These are phyloP conservation scores for Heterobasidion annosum DNA, from an alignment of 1,284 basidiomycete genomes.

Conservation along the genomic window DNA sequence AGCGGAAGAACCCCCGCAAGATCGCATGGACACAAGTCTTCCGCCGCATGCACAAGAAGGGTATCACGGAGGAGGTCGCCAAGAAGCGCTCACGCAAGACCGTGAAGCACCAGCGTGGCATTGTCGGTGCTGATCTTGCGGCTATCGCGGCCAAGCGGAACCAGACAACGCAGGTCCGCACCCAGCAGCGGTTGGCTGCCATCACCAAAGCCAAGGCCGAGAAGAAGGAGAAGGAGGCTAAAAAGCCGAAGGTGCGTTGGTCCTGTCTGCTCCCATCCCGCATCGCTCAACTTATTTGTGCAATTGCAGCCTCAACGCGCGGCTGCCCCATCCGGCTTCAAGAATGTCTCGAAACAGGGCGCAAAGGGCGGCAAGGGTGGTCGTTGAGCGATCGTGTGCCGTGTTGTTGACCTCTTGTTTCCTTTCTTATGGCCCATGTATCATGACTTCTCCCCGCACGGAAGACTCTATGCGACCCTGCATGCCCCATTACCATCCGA, in stretches of 20 bases:
- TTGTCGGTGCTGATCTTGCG: constrained; percentile 93
- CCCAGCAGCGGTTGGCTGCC: constrained; percentile 75
- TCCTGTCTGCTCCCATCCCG: not conserved
- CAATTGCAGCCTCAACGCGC: constrained; percentile 8
- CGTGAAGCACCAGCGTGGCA: constrained; percentile 97
- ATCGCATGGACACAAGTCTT: constrained; percentile 97
- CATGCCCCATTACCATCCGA: not conserved
- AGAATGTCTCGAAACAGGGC: constrained; percentile 80
- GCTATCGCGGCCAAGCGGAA: constrained; percentile 88
- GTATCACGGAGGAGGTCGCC: constrained; percentile 96
- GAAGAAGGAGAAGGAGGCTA: constrained; percentile 94
- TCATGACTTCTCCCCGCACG: constrained; percentile 6
- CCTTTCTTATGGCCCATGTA: constrained; percentile 11
- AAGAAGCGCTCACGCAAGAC: constrained; percentile 98
- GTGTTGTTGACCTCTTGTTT: constrained; percentile 8
- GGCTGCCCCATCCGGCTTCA: constrained; percentile 3
- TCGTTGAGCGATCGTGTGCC: constrained; percentile 32
- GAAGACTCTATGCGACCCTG: constrained; percentile 2
- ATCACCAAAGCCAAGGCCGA: constrained; percentile 90
- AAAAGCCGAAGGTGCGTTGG: constrained; percentile 67
- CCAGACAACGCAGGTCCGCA: constrained; percentile 83
- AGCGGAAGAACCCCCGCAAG: constrained; percentile 99
- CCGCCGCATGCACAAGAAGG: constrained; percentile 99
- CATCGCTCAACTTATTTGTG: not conserved
- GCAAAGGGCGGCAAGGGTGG: constrained; percentile 86